Evolutionary conservation across 805 yeast genomes (phyloP).

Genomic region (Cyberlindnera mycetangii): DNA sequence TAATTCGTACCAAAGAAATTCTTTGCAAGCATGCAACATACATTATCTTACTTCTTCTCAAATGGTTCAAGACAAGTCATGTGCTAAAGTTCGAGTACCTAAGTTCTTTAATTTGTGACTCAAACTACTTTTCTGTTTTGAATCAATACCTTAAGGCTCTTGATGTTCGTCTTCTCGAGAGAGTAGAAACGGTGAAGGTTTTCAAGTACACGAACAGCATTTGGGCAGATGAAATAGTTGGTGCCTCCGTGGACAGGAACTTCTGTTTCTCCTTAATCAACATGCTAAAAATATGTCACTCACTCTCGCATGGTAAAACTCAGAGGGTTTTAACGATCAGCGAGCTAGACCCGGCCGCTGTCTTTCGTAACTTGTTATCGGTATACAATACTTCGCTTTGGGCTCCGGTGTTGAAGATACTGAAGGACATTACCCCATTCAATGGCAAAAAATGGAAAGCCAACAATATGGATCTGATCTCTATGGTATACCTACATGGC

Average conservation of each 20-base stretch:
- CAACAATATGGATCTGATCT: constrained; percentile 88
- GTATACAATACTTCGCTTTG: constrained; percentile 63
- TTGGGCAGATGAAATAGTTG: constrained; percentile 9
- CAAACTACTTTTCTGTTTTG: constrained; percentile 42
- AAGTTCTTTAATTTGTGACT: constrained; percentile 69
- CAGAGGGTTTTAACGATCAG: constrained; percentile 67
- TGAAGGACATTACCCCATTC: constrained; percentile 81
- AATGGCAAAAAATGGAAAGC: constrained; percentile 95
- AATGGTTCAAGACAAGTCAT: constrained; percentile 81
- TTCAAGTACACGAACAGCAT: constrained; percentile 5
- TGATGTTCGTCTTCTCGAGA: constrained; percentile 27
- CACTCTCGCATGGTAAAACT: constrained; percentile 61
- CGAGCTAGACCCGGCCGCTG: constrained; percentile 61
- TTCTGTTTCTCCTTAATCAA: constrained; percentile 49
- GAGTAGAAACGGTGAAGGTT: constrained; percentile 29
- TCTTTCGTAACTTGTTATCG: constrained; percentile 52
- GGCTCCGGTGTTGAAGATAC: constrained; percentile 65
- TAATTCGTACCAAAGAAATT: constrained; percentile 55
- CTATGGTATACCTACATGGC: constrained; percentile 78
- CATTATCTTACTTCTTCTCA: constrained; percentile 48
- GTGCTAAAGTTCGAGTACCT: constrained; percentile 76
- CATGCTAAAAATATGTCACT: constrained; percentile 52
- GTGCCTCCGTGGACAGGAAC: constrained; percentile 21
- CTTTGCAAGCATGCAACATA: constrained; percentile 57
- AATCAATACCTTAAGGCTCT: constrained; percentile 19